Conservation (phyloP, 495 filamentous ascomycete species). For the Delitschia confertaspora region DNA sequence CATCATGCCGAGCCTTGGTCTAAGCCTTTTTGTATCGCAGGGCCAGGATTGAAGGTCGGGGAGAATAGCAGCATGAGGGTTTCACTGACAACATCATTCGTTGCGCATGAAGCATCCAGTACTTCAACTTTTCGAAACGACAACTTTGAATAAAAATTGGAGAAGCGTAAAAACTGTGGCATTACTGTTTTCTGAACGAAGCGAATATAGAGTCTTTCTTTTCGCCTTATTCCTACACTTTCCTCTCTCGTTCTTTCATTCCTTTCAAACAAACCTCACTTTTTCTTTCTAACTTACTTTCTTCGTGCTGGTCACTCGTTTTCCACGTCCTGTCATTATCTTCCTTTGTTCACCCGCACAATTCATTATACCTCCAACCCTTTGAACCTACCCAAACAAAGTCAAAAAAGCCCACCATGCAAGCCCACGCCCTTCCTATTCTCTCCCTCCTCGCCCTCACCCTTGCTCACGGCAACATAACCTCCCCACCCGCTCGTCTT, state of each 20-base stretch:
- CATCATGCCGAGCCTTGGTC: slow-evolving; percentile 3
- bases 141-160: neutral
- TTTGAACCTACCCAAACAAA: neutral
- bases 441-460: slow-evolving; percentile 6
- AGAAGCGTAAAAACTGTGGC: neutral
- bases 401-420: slow-evolving; percentile 3
- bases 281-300: slow-evolving; percentile 5
- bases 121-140: neutral
- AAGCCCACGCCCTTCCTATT: slow-evolving; percentile 1
- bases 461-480: slow-evolving; percentile 19
- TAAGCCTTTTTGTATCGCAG: no score
- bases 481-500: slow-evolving; percentile 13
- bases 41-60: no score
- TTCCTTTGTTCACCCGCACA: neutral
- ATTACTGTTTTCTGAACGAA: neutral
- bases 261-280: no score
- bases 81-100: neutral
- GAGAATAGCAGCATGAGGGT: no score
- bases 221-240: neutral
- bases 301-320: slow-evolving; percentile 25
- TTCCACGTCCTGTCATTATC: neutral
- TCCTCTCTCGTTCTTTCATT: slow-evolving; percentile 2
- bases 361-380: no score
- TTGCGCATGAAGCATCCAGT: no score
- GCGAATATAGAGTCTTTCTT: neutral